Base-by-base conservation (phyloP, 768 basidiomycete species). In the Collybia nuda region DNA sequence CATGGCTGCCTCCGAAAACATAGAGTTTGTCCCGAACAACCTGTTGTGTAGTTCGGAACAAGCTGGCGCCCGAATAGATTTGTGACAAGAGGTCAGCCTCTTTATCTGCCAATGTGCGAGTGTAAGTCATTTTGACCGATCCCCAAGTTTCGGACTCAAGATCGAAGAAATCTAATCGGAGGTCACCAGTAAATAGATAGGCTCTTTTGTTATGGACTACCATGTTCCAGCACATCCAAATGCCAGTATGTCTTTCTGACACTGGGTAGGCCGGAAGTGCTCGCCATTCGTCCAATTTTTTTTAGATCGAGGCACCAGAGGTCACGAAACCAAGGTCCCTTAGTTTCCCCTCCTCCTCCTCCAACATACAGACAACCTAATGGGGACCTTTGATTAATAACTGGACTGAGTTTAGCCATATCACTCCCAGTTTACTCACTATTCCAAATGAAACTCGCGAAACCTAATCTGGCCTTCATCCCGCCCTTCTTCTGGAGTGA, bases 1-100 rank as follows among this genome's bases (percentile, higher is more conserved):
- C 45, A 44, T 69, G 65, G 3, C 55, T 59, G 1, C 73, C 74
- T 5, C 68, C 71, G 44, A 75, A 74, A 14, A 73, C 61, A 52
- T 73, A 74, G 0, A 75, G 40, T 40, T 66, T 69, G 22, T 64
- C 59, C 15, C 65, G 48, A n/a, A 67, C 56, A 28, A 62, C 52
- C 17, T 64, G 57, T 44, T 56, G 54, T 1, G 62, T 54, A 22
- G 55, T 48, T 39, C 60, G 57, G 11, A 38, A 35, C 2, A 40
- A 32, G 14, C 24, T 48, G 2, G 52, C 58, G 39, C 62, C 67
- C 1, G 60, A 59, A 64, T 64, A 67, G 6, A 42, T 28, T n/a
- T 43, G 19, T 38, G 54, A 54, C 1, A 61, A 39, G 5, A 57
- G 60, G 2, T 51, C 55, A 7, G 41, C 26, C 6, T 35, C 24